Evolutionary conservation across 2,329 filamentous ascomycete species (phyloP), one percentile per base, ranked within the genome.

Genomic region (Nemania sp.): DNA sequence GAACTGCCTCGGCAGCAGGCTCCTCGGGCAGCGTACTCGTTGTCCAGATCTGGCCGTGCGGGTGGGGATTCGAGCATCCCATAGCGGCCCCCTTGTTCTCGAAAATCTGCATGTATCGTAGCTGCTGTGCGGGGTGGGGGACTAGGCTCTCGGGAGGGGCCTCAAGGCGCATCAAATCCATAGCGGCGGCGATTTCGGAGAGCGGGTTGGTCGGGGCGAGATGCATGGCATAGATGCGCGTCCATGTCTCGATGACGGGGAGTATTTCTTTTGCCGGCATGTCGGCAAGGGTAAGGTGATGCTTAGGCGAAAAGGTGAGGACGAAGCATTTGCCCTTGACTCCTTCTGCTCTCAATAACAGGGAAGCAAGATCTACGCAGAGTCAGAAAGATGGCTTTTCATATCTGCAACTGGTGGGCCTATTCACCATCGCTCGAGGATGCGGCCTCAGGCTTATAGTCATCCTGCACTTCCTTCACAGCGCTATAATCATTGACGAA

Each of bases 401-500:
- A 32, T 5, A 38, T 10, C 51, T 20, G 5, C 20, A 38, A n/a
- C 13, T 18, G 18, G 15, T 11, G 15, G n/a, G 35, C 55, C 70
- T 70, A 26, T 45, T 61, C 61, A 77, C 75, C 80, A 73, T 86
- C 78, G 26, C 79, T 79, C 4, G 79, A 80, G 10, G 76, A 62
- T 3, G 81, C 77, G 1, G 81, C 78, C 41, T 79, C 78, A 1
- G 81, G 80, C 41, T 79, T 77, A 80, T 98, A 99, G 55, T 93
- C 90, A 32, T 91, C 90, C 80, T 99, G 96, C 70, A 92, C 86
- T 81, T 98, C 94, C 82, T 97, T 98, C 58, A 99, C 95, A 1
- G 96, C 96, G 76, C 93, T 97, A 81, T 96, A 99, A 80, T 99
- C 96, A 77, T 99, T 99, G 73, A 98, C 92, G 77, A 99, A 99